Percentiles rank a stretch among this genome's conserved stretches.
These are phyloP conservation scores for Carex sylvatica DNA, from an alignment of 202 grass and related monocot species.

Conservation along the genomic window DNA sequence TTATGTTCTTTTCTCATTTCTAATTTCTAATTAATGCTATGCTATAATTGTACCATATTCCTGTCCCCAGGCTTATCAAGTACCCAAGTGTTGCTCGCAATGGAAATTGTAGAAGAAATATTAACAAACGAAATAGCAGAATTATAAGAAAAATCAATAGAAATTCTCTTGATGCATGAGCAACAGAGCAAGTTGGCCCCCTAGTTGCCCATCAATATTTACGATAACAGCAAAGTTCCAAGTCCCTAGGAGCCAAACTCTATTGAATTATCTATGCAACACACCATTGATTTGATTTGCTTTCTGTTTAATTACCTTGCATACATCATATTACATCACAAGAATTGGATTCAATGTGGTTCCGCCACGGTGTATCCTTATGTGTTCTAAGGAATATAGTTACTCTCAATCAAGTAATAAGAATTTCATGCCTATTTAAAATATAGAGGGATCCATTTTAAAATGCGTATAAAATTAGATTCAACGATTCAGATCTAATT, in stretches of 20 bases:
- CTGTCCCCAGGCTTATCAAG: neutral
- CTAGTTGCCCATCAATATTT: constrained; percentile 11
- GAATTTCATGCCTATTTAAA: no score
- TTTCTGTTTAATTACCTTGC: neutral
- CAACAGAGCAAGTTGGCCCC: neutral
- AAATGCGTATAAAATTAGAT: no score
- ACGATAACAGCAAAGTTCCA: constrained; percentile 29
- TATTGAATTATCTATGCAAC: neutral
- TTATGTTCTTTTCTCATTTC: neutral
- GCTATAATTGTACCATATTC: neutral
- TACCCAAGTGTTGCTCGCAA: neutral
- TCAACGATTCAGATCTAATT: no score
- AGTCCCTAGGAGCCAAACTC: constrained; percentile 30
- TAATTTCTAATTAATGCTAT: neutral
- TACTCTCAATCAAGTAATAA: no score
- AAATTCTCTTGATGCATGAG: neutral
- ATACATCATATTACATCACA: neutral
- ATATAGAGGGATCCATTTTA: no score
- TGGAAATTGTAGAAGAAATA: neutral
- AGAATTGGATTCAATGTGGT: no score
- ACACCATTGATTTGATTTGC: neutral
- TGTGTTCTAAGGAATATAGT: no score
- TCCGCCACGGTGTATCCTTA: no score
- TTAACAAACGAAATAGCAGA: neutral
- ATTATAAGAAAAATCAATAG: neutral